Percentiles rank a stretch among this genome's conserved stretches.
phyloP scores from a whole-genome alignment of 768 basidiomycete species.

The Rhodotorula babjevae region DNA sequence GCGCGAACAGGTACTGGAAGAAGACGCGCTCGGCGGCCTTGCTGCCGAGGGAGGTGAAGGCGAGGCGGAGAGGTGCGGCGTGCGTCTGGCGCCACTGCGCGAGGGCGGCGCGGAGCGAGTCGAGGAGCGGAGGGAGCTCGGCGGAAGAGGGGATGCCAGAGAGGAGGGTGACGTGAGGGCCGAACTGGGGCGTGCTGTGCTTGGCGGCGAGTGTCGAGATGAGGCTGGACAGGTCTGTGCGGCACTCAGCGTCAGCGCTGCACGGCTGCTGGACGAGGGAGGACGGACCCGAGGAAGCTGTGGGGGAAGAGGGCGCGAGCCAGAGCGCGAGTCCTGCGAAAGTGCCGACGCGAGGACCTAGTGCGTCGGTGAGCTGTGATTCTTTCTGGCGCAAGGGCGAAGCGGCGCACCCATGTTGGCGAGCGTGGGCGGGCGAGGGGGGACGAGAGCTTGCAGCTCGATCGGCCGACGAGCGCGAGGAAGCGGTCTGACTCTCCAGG shows the following conservation, averaged over 20 bases:
- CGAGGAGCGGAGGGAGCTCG: neutral
- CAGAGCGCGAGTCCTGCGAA: conserved; percentile 23
- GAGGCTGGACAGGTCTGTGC: neutral
- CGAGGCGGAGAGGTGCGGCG: neutral
- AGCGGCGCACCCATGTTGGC: neutral
- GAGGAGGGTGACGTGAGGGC: conserved; percentile 28
- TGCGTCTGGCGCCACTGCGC: neutral
- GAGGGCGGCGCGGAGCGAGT: neutral
- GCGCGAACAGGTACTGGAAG: conserved; percentile 29
- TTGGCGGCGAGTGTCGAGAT: neutral
- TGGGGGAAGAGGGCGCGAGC: conserved; percentile 1
- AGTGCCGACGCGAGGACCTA: neutral
- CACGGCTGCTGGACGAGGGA: neutral
- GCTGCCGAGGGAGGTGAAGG: neutral
- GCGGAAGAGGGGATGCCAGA: conserved; percentile 4
- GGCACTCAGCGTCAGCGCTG: neutral
- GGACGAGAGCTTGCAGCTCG: neutral
- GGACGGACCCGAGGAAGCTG: neutral
- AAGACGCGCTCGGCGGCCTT: neutral
- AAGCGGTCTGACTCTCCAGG: no score
- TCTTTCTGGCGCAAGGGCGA: fast-evolving
- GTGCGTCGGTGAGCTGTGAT: neutral
- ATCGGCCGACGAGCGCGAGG: no score
- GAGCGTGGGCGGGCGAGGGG: neutral
- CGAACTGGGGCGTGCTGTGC: conserved; percentile 1